phyloP scores from a whole-genome alignment of 805 yeast species.

The Sugiyamaella qingdaonensis region DNA sequence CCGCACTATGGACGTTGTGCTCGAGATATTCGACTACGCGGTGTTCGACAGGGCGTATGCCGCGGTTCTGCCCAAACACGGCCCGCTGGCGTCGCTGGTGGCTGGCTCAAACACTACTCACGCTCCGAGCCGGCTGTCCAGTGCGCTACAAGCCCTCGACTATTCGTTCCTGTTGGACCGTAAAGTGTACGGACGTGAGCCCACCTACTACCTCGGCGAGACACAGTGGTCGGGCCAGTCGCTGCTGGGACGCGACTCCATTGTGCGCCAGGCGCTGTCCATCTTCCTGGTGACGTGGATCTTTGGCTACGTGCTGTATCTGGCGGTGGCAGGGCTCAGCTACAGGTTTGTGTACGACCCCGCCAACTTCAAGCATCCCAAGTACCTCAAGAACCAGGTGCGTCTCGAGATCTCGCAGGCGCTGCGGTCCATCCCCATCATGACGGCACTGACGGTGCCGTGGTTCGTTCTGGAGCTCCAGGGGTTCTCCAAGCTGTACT shows the following conservation, averaged over 20 bases:
- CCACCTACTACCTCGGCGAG: conserved; percentile 21
- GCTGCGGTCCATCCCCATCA: conserved; percentile 73
- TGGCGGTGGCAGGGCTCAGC: conserved; percentile 69
- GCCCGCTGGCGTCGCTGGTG: conserved; percentile 2
- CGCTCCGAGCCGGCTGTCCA: not conserved
- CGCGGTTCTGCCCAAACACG: conserved; percentile 47
- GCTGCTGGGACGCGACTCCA: conserved; percentile 63
- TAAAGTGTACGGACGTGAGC: conserved; percentile 52
- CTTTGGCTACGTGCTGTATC: conserved; percentile 84
- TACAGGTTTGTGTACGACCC: conserved; percentile 79
- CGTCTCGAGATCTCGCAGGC: conserved; percentile 78
- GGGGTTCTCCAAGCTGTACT: conserved; percentile 79
- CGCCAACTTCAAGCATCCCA: conserved; percentile 89
- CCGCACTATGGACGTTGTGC: conserved; percentile 76
- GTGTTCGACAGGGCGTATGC: conserved; percentile 75
- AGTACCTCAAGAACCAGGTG: conserved; percentile 92
- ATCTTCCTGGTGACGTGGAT: conserved; percentile 65
- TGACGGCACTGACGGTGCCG: conserved; percentile 85
- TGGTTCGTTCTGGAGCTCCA: conserved; percentile 82
- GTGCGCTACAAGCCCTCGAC: not conserved
- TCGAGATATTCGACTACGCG: conserved; percentile 73
- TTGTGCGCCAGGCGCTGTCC: conserved; percentile 65
- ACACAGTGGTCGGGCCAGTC: conserved; percentile 66
- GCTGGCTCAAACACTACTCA: not conserved
- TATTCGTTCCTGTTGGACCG: conserved; percentile 3